These are phyloP conservation scores for Metschnikowia orientalis DNA, from an alignment of 805 yeast genomes.

Conservation along the genomic window DNA sequence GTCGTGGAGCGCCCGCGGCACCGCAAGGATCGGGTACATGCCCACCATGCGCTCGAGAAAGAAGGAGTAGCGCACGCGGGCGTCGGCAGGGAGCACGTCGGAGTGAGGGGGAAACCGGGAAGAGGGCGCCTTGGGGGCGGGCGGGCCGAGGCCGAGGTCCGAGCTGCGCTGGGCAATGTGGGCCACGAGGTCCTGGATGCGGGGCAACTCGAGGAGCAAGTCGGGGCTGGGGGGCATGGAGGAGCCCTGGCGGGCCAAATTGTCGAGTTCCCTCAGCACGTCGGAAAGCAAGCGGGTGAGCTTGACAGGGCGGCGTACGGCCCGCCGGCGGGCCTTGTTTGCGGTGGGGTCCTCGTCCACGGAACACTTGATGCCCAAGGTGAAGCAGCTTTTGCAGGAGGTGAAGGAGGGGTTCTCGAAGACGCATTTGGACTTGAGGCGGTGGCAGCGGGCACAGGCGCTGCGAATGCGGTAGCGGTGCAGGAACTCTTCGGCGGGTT, in stretches of 20 bases:
- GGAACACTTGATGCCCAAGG: slow-evolving; percentile 44
- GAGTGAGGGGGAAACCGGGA: no score
- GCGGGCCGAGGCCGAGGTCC: background rate
- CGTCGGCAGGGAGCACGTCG: slow-evolving; percentile 23
- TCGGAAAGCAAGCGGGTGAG: no score
- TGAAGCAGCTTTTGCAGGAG: slow-evolving; percentile 44
- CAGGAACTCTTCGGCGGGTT: slow-evolving; percentile 29
- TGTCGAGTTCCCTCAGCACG: no score
- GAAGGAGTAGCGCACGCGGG: slow-evolving; percentile 28
- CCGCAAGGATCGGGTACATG: slow-evolving; percentile 47
- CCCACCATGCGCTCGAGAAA: slow-evolving; percentile 39
- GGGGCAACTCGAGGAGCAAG: no score
- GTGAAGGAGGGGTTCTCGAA: slow-evolving; percentile 43
- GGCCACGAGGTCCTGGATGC: background rate
- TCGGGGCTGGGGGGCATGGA: background rate
- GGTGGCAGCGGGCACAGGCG: slow-evolving; percentile 55
- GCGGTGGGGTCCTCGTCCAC: slow-evolving; percentile 51
- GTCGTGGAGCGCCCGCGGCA: slow-evolving; percentile 31
- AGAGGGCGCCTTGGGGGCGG: no score
- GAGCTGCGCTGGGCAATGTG: background rate
- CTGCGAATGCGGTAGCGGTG: slow-evolving; percentile 43
- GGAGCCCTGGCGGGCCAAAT: no score
- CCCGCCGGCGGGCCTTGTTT: slow-evolving; percentile 19
- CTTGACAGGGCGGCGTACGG: slow-evolving; percentile 5
- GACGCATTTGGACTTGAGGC: slow-evolving; percentile 50